Percentiles rank a stretch among this genome's conserved stretches.
phyloP scores from a whole-genome alignment of 2,329 filamentous ascomycete species.

The Amylocarpus encephaloides region DNA sequence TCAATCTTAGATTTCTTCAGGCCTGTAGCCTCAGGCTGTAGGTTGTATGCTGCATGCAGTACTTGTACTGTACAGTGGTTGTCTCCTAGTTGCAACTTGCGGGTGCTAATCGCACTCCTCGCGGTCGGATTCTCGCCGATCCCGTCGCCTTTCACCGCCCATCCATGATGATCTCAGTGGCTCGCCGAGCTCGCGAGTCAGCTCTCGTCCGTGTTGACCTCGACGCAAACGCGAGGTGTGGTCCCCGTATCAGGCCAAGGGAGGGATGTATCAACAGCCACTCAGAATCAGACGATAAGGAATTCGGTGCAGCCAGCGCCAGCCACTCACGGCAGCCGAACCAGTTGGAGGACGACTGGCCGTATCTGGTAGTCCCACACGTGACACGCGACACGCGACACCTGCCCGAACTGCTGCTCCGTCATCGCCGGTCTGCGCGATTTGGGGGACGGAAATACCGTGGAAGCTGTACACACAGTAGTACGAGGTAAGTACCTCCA shows the following conservation, averaged over 20 bases:
- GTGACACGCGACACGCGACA: not conserved
- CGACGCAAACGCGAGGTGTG: not conserved
- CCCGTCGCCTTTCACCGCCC: not conserved
- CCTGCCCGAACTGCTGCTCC: not conserved
- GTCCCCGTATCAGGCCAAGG: not conserved
- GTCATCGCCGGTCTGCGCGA: not conserved
- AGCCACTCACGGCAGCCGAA: not conserved
- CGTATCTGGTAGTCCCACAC: no score
- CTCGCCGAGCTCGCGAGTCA: not conserved
- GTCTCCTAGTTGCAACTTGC: no score
- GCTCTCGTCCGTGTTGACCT: not conserved
- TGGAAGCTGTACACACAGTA: no score
- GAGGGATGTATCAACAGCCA: not conserved
- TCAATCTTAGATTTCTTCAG: no score
- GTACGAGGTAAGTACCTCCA: no score
- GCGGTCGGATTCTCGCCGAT: not conserved
- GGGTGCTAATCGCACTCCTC: not conserved
- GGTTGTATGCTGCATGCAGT: no score
- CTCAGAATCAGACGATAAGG: not conserved
- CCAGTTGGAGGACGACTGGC: not conserved
- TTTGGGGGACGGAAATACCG: not conserved
- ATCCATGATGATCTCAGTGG: not conserved
- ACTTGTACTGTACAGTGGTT: no score
- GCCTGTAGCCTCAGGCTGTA: no score
- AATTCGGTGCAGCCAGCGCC: not conserved